phyloP scores from a whole-genome alignment of 225 moss, liverwort and hornwort species.

The Marchantia paleacea region DNA sequence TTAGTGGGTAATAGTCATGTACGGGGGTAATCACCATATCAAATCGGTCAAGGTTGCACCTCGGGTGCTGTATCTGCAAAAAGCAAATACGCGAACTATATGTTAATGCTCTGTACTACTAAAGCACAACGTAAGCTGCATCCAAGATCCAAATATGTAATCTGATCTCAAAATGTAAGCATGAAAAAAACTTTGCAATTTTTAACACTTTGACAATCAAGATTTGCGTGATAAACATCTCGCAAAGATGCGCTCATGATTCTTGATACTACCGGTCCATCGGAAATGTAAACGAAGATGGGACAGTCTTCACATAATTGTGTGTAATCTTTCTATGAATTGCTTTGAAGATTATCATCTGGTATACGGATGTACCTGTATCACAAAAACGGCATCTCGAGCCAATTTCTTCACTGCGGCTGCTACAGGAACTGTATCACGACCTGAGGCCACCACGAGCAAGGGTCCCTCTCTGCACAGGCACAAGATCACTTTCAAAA shows the following conservation, averaged over 20 bases:
- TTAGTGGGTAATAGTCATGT: constrained; percentile 83
- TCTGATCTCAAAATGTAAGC: too few species aligned
- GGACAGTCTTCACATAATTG: background rate
- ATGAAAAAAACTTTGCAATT: too few species aligned
- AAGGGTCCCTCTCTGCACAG: constrained; percentile 84
- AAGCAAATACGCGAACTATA: background rate
- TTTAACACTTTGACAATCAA: too few species aligned
- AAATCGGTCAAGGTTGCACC: constrained; percentile 71
- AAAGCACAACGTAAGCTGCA: too few species aligned
- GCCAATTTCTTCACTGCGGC: constrained; percentile 82
- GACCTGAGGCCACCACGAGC: constrained; percentile 94
- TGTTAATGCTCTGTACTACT: background rate
- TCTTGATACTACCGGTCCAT: background rate
- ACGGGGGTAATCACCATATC: constrained; percentile 88
- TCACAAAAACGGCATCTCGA: constrained; percentile 76
- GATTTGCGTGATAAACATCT: too few species aligned
- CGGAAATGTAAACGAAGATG: background rate
- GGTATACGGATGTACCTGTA: constrained; percentile 50
- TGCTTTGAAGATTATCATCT: background rate
- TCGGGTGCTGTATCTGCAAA: constrained; percentile 86
- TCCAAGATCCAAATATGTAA: too few species aligned
- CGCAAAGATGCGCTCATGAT: too few species aligned
- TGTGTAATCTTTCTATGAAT: background rate
- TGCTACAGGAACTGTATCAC: constrained; percentile 81
- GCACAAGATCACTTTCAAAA: constrained; percentile 13